Conservation (phyloP, 1,284 basidiomycete genomes). For the Ustilago bromivora region DNA sequence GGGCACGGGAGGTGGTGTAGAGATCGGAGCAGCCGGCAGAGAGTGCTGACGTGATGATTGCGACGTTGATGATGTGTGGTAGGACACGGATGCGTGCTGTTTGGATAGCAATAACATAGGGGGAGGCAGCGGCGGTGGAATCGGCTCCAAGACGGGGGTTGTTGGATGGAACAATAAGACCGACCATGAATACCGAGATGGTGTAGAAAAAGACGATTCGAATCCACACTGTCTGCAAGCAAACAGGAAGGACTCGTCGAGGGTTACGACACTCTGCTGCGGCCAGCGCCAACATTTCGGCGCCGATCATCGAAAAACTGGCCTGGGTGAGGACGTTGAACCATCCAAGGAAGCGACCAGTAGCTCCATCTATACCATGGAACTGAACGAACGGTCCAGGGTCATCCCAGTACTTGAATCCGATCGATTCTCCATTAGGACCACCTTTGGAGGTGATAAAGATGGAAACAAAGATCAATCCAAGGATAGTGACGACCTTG, state of each 20-base stretch:
- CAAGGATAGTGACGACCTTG: constrained; percentile 62
- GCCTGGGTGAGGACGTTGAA: constrained; percentile 72
- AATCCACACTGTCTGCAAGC: constrained; percentile 51
- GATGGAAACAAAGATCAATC: constrained; percentile 60
- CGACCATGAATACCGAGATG: constrained; percentile 71
- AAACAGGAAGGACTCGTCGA: constrained; percentile 58
- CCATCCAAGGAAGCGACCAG: constrained; percentile 69
- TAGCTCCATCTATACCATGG: constrained; percentile 72
- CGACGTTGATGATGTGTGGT: constrained; percentile 78
- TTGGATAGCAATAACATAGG: constrained; percentile 68
- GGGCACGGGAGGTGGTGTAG: constrained; percentile 81
- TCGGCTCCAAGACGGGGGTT: constrained; percentile 29
- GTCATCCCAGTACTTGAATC: constrained; percentile 62
- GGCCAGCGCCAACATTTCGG: constrained; percentile 88
- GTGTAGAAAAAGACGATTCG: constrained; percentile 62
- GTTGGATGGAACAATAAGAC: constrained; percentile 54
- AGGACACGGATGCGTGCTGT: constrained; percentile 70
- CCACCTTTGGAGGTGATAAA: constrained; percentile 46
- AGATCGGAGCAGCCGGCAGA: constrained; percentile 85
- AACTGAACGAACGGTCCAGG: constrained; percentile 70
- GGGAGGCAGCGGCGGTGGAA: constrained; percentile 38
- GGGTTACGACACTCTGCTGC: constrained; percentile 76
- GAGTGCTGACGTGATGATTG: constrained; percentile 81
- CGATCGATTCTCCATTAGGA: constrained; percentile 29
- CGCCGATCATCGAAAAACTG: constrained; percentile 83